These are phyloP conservation scores for Populus davidiana DNA, from an alignment of 345 rosid genomes.

Conservation along the genomic window DNA sequence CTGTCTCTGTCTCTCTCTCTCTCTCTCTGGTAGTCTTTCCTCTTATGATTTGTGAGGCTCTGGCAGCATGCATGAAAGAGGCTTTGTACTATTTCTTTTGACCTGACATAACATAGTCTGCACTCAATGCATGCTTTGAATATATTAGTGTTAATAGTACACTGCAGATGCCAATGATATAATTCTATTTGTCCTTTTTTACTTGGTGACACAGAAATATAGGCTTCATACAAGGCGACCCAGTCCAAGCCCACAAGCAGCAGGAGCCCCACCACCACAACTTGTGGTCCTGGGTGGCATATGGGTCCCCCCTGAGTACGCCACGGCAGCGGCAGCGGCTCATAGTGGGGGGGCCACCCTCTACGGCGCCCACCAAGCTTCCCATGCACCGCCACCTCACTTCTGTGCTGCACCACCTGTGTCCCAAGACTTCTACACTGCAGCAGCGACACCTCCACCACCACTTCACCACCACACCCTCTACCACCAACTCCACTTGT, in stretches of 20 bases:
- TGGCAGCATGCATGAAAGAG: slow-evolving; percentile 19
- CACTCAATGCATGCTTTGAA: slow-evolving; percentile 17
- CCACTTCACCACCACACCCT: slow-evolving; percentile 44
- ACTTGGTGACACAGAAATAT: slow-evolving; percentile 62
- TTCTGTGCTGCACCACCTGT: slow-evolving; percentile 58
- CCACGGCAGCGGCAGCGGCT: slow-evolving; percentile 48
- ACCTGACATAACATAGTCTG: slow-evolving; percentile 14
- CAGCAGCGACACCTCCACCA: slow-evolving; percentile 38
- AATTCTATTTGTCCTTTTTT: neutral
- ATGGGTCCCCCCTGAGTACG: slow-evolving; percentile 94
- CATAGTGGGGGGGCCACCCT: slow-evolving; percentile 50
- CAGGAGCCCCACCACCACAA: slow-evolving; percentile 58
- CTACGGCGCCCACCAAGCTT: slow-evolving; percentile 48
- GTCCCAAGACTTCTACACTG: slow-evolving; percentile 65
- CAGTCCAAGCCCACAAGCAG: slow-evolving; percentile 79
- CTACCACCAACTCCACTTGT: slow-evolving; percentile 61
- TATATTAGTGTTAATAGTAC: neutral
- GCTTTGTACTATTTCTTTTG: slow-evolving; percentile 22
- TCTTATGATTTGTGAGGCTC: neutral
- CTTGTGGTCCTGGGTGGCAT: slow-evolving; percentile 85
- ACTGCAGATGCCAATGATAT: neutral
- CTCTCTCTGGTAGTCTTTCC: neutral
- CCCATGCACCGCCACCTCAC: slow-evolving; percentile 54
- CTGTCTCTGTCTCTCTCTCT: slow-evolving; percentile 5
- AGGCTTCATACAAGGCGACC: slow-evolving; percentile 97